Percentiles rank a stretch among this genome's conserved stretches.
Evolutionary conservation across 2,329 filamentous ascomycete genomes (phyloP).

Genomic region (Verticillium longisporum): DNA sequence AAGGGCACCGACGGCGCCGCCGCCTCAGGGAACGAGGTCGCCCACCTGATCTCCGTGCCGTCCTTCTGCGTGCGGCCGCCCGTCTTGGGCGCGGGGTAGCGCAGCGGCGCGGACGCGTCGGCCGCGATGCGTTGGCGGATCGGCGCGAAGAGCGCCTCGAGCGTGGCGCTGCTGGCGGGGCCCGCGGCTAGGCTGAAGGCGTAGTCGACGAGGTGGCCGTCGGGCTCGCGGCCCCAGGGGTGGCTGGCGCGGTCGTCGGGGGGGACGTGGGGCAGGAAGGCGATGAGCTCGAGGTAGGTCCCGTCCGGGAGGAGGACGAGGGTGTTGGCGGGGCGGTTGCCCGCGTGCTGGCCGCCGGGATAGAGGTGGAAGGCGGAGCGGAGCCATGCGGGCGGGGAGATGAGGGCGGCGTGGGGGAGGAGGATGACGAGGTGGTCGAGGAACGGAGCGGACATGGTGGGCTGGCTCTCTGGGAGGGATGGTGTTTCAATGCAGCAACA

Average conservation of each 20-base stretch:
- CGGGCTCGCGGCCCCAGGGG: conserved; percentile 48
- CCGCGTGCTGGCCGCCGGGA: conserved; percentile 55
- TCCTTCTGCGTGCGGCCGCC: conserved; percentile 51
- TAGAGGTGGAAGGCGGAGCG: conserved; percentile 48
- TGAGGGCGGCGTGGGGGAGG: conserved; percentile 1
- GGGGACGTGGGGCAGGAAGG: conserved; percentile 36
- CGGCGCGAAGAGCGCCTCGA: conserved; percentile 24
- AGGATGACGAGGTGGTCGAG: conserved; percentile 3
- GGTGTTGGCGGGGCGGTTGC: conserved; percentile 53
- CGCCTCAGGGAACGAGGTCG: conserved; percentile 38
- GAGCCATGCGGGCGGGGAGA: conserved; percentile 1
- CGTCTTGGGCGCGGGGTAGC: conserved; percentile 39
- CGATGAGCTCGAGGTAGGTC: conserved; percentile 60
- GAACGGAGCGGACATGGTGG: background rate
- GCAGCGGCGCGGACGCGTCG: conserved; percentile 20
- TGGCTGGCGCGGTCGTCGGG: conserved; percentile 37
- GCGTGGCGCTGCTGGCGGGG: background rate
- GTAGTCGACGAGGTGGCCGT: conserved; percentile 52
- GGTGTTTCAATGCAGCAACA: no score
- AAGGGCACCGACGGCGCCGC: conserved; percentile 8
- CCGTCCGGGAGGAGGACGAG: conserved; percentile 58
- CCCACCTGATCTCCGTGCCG: conserved; percentile 52
- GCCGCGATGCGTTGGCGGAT: conserved; percentile 27
- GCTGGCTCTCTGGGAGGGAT: no score
- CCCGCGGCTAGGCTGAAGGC: conserved; percentile 26